Evolutionary conservation across 352 stramenopile genomes (phyloP), one percentile per base, ranked within the genome.

Genomic region (Albugo candida): DNA sequence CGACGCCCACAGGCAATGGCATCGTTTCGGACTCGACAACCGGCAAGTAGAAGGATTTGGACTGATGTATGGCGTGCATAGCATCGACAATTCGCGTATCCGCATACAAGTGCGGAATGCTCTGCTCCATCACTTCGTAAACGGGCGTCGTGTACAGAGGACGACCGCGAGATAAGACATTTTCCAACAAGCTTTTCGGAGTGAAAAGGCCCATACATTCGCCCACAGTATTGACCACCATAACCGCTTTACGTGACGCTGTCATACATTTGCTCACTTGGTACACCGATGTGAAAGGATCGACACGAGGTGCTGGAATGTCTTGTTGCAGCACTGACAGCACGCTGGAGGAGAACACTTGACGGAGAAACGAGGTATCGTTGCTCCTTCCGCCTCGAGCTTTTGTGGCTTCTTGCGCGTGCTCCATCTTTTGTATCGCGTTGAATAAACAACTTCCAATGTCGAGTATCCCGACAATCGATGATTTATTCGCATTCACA

Each of bases 371-470:
- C 0, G 75, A 78, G 24, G 3, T 8, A 31, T 3, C 24, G 24
- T 8, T 8, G 3, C 3, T 10, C 3, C 24, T 31, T 0, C 77
- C 78, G 3, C 8, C 3, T 24, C 17, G 20, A 19, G 38, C 38
- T 24, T 19, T 24, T 3, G 38, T 43, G 17, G 38, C 3, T 3
- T 19, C 20, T 24, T 19, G 20, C 17, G 38, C 38, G 52, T 89
- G 88, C 56, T 98, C 94, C 57, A 99, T 93, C 55, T 97, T 97
- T 5, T 70, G 72, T 47, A 98, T 98, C 2, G 93, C 94, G 67
- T 98, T 93, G 68, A 98, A 97, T 50, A 99, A 52, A 53, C 95
- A 99, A 61, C 98, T 97, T 11, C 88, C 92, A 64, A 99, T 98
- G 65, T 97, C 95, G 17, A 99, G 60, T 37, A 98, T 81, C 11